Evolutionary conservation across 2,329 filamentous ascomycete genomes (phyloP), one percentile per base, ranked within the genome.

Genomic region (Stagonosporopsis rhizophila): DNA sequence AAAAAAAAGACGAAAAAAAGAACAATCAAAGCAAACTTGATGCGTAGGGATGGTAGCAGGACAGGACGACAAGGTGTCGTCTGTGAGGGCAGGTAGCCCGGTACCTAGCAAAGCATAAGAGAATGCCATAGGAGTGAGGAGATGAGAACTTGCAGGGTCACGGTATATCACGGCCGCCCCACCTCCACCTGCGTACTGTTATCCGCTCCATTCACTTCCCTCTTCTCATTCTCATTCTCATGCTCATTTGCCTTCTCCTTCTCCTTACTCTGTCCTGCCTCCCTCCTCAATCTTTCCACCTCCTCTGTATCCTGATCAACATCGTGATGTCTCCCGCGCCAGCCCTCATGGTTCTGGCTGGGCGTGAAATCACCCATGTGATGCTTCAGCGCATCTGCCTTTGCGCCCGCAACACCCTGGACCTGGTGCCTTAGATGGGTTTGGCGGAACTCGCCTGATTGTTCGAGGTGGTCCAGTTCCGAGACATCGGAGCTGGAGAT

Each of bases 401-500:
- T 69, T 0, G 64, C 65, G 3, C 50, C 63, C 0, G 65, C 69
- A 28, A 73, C 67, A 11, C 67, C 48, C 40, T 68, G 64, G 2
- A 75, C 49, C 42, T 68, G 67, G 32, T 75, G 71, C 32, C 72
- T 49, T 0, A 76, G 52, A 45, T 74, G 71, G 14, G 44, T 49
- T 8, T 65, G 59, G 14, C 58, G 20, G 58, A 65, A 57, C 44
- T 69, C 59, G 22, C 67, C 71, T 1, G 56, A 53, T 1, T 53
- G 49, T 44, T 73, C 71, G 14, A 75, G 34, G 5, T 64, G 56
- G 55, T 86, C 82, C 7, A 88, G 73, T 51, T 85, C 81, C 42
- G 86, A 83, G 54, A 85, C 82, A 44, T 88, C 86, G 9, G 80
- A 83, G 52, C 81, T 85, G 28, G 77, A 81, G 72, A 87, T 70